Evolutionary conservation across 176 grass and related monocot genomes (phyloP).

Genomic region (Oryza meridionalis): DNA sequence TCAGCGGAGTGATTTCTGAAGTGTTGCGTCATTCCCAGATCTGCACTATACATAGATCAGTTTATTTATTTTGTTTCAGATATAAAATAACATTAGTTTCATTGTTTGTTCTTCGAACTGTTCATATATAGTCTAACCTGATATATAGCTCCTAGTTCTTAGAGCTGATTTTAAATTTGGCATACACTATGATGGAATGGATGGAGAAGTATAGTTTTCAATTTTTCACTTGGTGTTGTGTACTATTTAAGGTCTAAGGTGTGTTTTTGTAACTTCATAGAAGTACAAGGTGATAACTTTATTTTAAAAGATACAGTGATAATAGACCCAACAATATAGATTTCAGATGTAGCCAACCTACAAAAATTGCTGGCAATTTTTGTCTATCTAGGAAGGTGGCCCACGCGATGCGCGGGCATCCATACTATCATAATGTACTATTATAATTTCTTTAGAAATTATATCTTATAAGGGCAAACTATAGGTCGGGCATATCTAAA

Average conservation of each 20-base stretch:
- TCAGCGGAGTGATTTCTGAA: neutral
- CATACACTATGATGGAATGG: neutral
- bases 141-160: neutral
- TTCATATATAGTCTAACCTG: neutral
- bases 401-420: too few relatives aligned
- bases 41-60: slow-evolving; percentile 9
- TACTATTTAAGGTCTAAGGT: neutral
- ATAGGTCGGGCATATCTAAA: too few relatives aligned
- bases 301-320: neutral
- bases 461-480: too few relatives aligned
- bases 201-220: neutral
- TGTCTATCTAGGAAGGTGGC: too few relatives aligned
- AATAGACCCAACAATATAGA: neutral
- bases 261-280: neutral
- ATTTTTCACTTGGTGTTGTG: neutral
- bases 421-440: too few relatives aligned
- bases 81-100: neutral
- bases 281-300: neutral
- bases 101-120: neutral
- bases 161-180: neutral
- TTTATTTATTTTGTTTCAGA: slow-evolving; percentile 21
- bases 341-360: neutral
- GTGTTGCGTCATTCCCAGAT: neutral
- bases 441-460: too few relatives aligned
- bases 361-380: neutral